Conservation (phyloP, 495 filamentous ascomycete species). For the Choiromyces venosus region DNA sequence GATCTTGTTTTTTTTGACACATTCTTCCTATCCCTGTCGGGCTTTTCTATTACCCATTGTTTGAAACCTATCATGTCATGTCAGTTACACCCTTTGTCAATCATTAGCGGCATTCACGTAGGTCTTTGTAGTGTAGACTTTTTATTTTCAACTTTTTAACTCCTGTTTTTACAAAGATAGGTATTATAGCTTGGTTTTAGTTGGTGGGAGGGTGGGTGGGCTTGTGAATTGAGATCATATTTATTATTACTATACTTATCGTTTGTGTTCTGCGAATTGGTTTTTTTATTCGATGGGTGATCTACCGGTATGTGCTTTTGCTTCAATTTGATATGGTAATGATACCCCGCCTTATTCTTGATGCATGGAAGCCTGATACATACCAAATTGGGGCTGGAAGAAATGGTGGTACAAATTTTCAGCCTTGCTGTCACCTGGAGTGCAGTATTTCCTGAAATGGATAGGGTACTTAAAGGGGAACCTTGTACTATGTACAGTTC, state of each 20-base stretch:
- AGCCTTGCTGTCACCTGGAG: neutral
- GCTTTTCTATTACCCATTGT: neutral
- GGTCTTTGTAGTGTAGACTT: neutral
- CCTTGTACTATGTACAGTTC: neutral
- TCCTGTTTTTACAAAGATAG: too few relatives aligned
- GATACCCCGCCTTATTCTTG: neutral
- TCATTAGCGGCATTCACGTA: neutral
- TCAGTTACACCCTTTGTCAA: neutral
- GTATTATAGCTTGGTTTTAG: neutral
- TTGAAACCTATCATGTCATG: neutral
- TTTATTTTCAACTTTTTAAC: too few relatives aligned
- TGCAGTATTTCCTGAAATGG: neutral
- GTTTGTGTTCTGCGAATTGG: neutral
- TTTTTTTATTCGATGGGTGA: neutral
- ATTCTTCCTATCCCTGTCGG: neutral
- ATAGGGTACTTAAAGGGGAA: neutral
- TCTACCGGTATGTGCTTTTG: neutral
- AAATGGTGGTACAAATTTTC: neutral
- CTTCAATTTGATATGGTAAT: neutral
- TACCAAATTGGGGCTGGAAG: neutral
- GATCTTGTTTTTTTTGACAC: neutral
- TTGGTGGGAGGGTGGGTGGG: neutral
- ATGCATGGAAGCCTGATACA: neutral
- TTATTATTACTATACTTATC: neutral
- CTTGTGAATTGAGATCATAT: neutral